Evolutionary conservation across 176 grass and related monocot species (phyloP).

Genomic region (Cenchrus fungigraminus): DNA sequence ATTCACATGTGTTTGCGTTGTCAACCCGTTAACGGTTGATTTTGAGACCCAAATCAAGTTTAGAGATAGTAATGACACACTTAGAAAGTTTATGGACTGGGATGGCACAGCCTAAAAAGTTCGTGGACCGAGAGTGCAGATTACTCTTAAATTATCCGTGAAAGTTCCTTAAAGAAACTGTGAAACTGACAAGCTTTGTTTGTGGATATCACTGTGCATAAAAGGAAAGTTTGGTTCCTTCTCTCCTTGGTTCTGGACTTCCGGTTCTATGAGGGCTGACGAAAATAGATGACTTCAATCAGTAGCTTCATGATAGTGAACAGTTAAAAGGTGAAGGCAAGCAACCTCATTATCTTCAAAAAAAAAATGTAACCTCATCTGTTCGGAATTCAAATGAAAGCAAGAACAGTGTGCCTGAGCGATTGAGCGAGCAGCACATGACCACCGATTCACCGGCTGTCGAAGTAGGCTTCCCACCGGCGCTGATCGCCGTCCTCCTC

Average conservation of each 20-base stretch:
- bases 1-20: too few species aligned
- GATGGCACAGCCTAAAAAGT: too few species aligned
- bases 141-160: too few species aligned
- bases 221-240: neutral
- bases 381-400: neutral
- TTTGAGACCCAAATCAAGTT: too few species aligned
- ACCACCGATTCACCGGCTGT: neutral
- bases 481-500: neutral
- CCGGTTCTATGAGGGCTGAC: neutral
- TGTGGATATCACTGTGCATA: neutral
- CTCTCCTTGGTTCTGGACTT: neutral
- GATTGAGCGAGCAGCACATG: neutral
- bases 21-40: too few species aligned
- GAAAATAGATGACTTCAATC: neutral
- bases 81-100: too few species aligned
- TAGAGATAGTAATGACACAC: too few species aligned
- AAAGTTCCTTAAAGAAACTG: neutral
- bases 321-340: neutral
- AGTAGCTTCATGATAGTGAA: slow-evolving; percentile 11
- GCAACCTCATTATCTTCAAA: neutral
- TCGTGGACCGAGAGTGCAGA: too few species aligned
- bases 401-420: neutral
- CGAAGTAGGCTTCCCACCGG: slow-evolving; percentile 50
- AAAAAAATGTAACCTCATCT: neutral
- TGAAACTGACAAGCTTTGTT: neutral